Conservation (phyloP, 2,329 filamentous ascomycete genomes). For the Penicillium polonicum region DNA sequence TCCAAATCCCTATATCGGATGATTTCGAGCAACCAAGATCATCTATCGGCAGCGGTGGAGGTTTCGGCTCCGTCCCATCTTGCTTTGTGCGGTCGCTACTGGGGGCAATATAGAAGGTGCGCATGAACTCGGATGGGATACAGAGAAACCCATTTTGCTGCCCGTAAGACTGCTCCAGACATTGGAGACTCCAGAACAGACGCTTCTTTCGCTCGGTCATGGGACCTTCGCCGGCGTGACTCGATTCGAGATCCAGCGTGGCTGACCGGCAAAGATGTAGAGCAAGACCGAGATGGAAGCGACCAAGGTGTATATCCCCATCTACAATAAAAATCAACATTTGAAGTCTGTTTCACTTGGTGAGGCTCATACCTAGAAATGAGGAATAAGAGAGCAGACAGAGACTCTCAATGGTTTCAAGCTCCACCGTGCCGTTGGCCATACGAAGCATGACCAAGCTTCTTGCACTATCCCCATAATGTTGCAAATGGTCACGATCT, state of each 20-base stretch:
- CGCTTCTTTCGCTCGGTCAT: slow-evolving; percentile 49
- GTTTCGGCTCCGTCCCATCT: slow-evolving; percentile 32
- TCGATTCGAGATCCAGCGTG: slow-evolving; percentile 47
- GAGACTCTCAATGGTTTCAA: slow-evolving; percentile 52
- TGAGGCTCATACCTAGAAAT: slow-evolving; percentile 46
- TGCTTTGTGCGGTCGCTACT: slow-evolving; percentile 18
- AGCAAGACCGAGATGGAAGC: slow-evolving; percentile 52
- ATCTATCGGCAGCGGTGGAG: slow-evolving; percentile 48
- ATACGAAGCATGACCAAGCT: slow-evolving; percentile 49
- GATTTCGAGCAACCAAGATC: slow-evolving; percentile 44
- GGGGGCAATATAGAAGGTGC: slow-evolving; percentile 33
- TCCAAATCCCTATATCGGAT: slow-evolving; percentile 52
- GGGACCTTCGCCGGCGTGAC: slow-evolving; percentile 40
- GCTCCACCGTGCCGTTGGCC: slow-evolving; percentile 51
- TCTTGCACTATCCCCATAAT: slow-evolving; percentile 43
- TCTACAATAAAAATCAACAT: slow-evolving; percentile 36
- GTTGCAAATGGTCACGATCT: slow-evolving; percentile 28
- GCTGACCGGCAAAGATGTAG: slow-evolving; percentile 54
- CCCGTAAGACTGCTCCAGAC: slow-evolving; percentile 53
- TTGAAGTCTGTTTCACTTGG: not conserved
- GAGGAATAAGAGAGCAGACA: slow-evolving; percentile 53
- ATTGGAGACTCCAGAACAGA: slow-evolving; percentile 54
- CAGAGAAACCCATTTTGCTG: slow-evolving; percentile 48
- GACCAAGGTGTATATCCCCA: slow-evolving; percentile 50
- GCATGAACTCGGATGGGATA: slow-evolving; percentile 44